Evolutionary conservation across 768 basidiomycete species (phyloP), one percentile per base, ranked within the genome.

Genomic region (Collybiopsis luxurians): DNA sequence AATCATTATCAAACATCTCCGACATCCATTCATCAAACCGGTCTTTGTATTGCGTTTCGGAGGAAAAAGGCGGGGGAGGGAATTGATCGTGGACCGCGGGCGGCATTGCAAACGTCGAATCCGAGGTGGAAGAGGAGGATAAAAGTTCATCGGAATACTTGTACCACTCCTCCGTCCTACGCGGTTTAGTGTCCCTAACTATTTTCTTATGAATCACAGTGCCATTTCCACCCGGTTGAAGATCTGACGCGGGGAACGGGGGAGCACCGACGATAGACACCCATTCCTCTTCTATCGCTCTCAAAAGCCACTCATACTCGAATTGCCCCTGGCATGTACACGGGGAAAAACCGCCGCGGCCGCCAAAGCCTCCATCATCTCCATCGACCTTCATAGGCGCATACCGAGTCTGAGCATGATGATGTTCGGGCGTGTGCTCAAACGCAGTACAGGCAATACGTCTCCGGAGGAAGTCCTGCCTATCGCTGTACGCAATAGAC

Each of bases 231-330:
- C 24, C 36, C 1, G 4, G 36, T 23, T 6, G 12, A 51, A 21
- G 50, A 17, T 49, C 48, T 10, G 31, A 45, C 1, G 4, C 6
- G 13, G n/a, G 34, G 17, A 36, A 5, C 19, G 78, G 74, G 26
- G 86, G 87, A 19, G 80, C 71, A n/a, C 71, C 69, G 5, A 82
- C 63, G 13, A 85, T 67, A 12, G 88, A 76, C 4, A 90, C 59
- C 38, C 78, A 67, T 2, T 89, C 89, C 30, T 79, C 75, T 42
- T 79, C 77, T 42, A 90, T 83, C 2, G 77, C 69, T 43, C 67
- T 66, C 51, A 87, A 68, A 26, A 87, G 64, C 31, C 60, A 67
- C 48, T 69, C 66, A 62, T 72, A 69, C 11, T 73, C 65, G 53
- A 81, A 79, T 66, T 4, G 69, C 72, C 40, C 54, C 4, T 42